A percentile compares a stretch with the other conserved stretches of the same genome.
Evolutionary conservation across 345 rosid species (phyloP).

Genomic region (Eutrema yunnanense): DNA sequence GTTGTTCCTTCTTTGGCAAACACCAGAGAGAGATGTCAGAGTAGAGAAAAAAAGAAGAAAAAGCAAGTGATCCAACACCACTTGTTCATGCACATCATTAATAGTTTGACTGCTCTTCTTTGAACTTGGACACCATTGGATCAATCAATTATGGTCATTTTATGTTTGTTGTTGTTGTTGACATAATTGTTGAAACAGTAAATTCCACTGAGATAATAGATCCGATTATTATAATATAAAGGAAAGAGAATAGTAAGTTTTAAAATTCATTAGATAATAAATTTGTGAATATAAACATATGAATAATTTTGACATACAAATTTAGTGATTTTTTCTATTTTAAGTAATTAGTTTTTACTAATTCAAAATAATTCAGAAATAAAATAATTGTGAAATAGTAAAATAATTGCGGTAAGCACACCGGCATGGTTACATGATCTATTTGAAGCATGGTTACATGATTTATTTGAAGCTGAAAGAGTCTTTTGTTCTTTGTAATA

Average conservation of each 20-base stretch:
- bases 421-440: too few relatives aligned
- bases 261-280: too few relatives aligned
- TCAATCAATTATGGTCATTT: slow-evolving; percentile 18
- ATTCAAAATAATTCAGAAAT: too few relatives aligned
- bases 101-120: slow-evolving; percentile 14
- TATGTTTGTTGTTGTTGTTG: slow-evolving; percentile 7
- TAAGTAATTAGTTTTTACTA: background rate
- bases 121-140: slow-evolving; percentile 25
- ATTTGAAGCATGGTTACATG: too few relatives aligned
- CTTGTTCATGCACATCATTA: slow-evolving; percentile 11
- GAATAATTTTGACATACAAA: background rate
- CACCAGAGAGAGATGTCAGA: slow-evolving; percentile 23
- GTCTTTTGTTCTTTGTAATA: too few relatives aligned
- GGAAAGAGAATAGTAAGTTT: too few relatives aligned
- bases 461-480: too few relatives aligned
- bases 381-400: background rate
- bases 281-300: too few relatives aligned
- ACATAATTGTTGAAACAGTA: background rate
- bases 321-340: background rate
- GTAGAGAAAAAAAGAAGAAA: background rate
- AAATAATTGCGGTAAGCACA: too few relatives aligned
- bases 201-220: background rate
- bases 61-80: slow-evolving; percentile 23
- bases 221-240: too few relatives aligned
- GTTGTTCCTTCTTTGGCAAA: slow-evolving; percentile 29